A percentile compares a stretch with the other conserved stretches of the same genome.
phyloP scores from a whole-genome alignment of 495 filamentous ascomycete species.

The Xylaria palmicola region DNA sequence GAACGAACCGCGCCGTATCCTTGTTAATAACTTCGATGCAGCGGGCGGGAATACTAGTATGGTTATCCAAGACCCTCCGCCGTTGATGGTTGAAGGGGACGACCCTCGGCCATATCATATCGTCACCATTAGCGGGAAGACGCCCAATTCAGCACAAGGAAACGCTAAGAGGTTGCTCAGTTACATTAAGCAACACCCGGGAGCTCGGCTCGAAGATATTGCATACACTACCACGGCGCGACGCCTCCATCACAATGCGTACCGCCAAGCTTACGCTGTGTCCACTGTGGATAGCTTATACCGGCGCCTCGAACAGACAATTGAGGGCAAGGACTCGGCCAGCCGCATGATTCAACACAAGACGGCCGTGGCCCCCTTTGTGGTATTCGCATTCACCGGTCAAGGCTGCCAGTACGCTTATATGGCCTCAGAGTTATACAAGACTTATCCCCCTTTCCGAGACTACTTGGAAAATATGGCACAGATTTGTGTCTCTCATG shows the following conservation, averaged over 20 bases:
- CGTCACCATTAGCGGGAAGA: conserved; percentile 47
- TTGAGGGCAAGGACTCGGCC: not conserved
- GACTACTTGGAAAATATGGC: not conserved
- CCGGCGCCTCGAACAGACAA: not conserved
- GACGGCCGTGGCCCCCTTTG: conserved; percentile 22
- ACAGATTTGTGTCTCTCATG: not conserved
- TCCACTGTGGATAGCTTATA: not conserved
- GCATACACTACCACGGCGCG: conserved; percentile 31
- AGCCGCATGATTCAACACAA: not conserved
- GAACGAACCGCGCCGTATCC: conserved; percentile 35
- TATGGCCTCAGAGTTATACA: conserved; percentile 1
- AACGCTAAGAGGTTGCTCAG: conserved; percentile 32
- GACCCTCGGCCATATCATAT: conserved; percentile 22
- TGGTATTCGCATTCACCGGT: conserved; percentile 58
- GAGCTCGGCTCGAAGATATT: conserved; percentile 42
- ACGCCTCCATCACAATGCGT: conserved; percentile 1
- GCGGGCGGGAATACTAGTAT: conserved; percentile 53
- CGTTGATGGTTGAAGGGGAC: no score
- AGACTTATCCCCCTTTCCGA: not conserved
- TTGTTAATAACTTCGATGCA: conserved; percentile 58
- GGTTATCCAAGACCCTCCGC: conserved; percentile 46
- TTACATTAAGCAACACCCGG: conserved; percentile 41
- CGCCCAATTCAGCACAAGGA: conserved; percentile 27
- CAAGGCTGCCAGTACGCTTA: conserved; percentile 40
- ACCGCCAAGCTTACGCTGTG: not conserved